phyloP scores from a whole-genome alignment of 495 filamentous ascomycete species.

The Schizothecium vesticola region DNA sequence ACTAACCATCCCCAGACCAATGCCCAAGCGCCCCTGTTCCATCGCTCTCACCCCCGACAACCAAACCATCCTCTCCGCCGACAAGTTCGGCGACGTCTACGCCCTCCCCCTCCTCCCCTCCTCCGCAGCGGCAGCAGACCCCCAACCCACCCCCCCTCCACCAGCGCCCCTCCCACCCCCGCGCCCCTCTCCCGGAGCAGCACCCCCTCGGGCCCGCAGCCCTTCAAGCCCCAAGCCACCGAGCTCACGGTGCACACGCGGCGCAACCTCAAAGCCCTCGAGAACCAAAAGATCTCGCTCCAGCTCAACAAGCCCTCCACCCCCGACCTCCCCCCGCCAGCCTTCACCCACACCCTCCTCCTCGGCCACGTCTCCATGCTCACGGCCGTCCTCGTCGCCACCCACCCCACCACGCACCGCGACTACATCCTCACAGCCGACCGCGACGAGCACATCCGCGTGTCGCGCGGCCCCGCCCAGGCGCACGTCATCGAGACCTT shows the following conservation, averaged over 20 bases:
- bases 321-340: conserved; percentile 35
- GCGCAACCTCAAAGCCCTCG: conserved; percentile 68
- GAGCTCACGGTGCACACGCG: conserved; percentile 75
- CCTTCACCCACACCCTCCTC: conserved; percentile 67
- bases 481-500: conserved; percentile 82
- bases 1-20: conserved; percentile 48
- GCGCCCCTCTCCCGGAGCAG: conserved; percentile 13
- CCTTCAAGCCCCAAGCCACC: conserved; percentile 54
- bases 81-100: conserved; percentile 97
- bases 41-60: conserved; percentile 63
- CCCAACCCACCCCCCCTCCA: neutral
- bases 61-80: conserved; percentile 67
- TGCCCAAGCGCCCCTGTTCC: conserved; percentile 84
- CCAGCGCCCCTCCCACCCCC: neutral
- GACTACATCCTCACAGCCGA: conserved; percentile 83
- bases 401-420: conserved; percentile 24
- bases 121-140: neutral
- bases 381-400: conserved; percentile 59
- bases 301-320: conserved; percentile 32
- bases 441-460: conserved; percentile 93
- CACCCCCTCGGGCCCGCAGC: conserved; percentile 14
- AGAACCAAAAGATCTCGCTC: conserved; percentile 59
- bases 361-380: conserved; percentile 94
- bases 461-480: conserved; percentile 76
- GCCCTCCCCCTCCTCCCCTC: conserved; percentile 68